These are phyloP conservation scores for Croton setiger DNA, from an alignment of 441 rosid species.

Conservation along the genomic window DNA sequence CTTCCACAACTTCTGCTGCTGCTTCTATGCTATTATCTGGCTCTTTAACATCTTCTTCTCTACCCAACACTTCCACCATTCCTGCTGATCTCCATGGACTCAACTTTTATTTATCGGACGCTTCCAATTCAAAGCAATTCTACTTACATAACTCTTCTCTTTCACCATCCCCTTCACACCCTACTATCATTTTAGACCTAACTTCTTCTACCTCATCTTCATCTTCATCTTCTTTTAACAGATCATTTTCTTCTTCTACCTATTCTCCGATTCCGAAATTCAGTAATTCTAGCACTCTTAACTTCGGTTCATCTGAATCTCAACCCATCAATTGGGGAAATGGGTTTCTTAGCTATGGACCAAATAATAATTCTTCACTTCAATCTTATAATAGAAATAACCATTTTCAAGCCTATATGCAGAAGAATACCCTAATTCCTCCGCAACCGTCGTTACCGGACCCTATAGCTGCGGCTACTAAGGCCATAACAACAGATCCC, in stretches of 20 bases:
- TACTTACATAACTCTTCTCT: slow-evolving; percentile 43
- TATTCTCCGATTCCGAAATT: slow-evolving; percentile 30
- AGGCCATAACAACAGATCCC: slow-evolving; percentile 76
- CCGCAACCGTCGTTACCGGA: slow-evolving; percentile 37
- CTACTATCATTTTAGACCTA: slow-evolving; percentile 67
- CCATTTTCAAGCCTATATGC: slow-evolving; percentile 37
- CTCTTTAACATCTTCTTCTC: slow-evolving; percentile 35
- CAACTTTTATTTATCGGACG: slow-evolving; percentile 54
- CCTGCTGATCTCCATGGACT: slow-evolving; percentile 49
- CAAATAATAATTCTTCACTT: not conserved
- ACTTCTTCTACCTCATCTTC: slow-evolving; percentile 40
- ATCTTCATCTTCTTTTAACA: slow-evolving; percentile 36
- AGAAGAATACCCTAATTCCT: slow-evolving; percentile 29
- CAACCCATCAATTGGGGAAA: slow-evolving; percentile 36
- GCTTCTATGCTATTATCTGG: slow-evolving; percentile 78
- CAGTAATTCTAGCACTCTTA: slow-evolving; percentile 41
- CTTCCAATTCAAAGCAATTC: slow-evolving; percentile 40
- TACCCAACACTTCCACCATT: slow-evolving; percentile 18
- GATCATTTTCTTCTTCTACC: slow-evolving; percentile 28
- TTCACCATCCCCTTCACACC: slow-evolving; percentile 45
- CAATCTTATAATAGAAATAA: slow-evolving; percentile 35
- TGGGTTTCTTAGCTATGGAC: slow-evolving; percentile 35
- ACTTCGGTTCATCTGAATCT: slow-evolving; percentile 45
- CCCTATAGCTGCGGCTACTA: slow-evolving; percentile 56
- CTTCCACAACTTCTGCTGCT: slow-evolving; percentile 88